Evolutionary conservation across 306 rosid genomes (phyloP).

Genomic region (Dalbergia oliveri): DNA sequence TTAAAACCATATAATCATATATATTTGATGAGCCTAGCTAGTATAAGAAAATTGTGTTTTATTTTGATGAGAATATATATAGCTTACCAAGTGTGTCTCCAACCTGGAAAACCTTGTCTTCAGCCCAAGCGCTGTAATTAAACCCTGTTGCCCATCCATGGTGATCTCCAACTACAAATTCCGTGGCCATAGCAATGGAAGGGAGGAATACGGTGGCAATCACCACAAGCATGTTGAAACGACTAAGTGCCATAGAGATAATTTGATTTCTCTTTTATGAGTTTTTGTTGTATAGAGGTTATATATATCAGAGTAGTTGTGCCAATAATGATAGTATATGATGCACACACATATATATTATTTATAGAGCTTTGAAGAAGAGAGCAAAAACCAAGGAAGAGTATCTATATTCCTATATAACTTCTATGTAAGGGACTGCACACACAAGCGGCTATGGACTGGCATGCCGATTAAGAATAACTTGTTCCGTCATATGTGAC

Average conservation of each 20-base stretch:
- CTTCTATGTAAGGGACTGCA: not conserved
- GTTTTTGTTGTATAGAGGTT: not conserved
- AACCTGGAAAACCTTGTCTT: slow-evolving; percentile 20
- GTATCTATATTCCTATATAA: not conserved
- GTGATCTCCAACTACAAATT: slow-evolving; percentile 32
- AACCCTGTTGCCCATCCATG: slow-evolving; percentile 5
- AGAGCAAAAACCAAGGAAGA: not conserved
- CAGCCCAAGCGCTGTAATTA: slow-evolving; percentile 40
- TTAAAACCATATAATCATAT: no score
- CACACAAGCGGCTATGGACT: slow-evolving; percentile 4
- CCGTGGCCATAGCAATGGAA: slow-evolving; percentile 8
- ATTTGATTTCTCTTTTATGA: not conserved
- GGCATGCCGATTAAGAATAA: slow-evolving; percentile 25
- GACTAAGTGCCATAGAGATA: slow-evolving; percentile 4
- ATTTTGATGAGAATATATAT: not conserved
- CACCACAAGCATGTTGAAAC: not conserved
- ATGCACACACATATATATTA: not conserved
- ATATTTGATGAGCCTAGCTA: not conserved
- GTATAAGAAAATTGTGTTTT: no score
- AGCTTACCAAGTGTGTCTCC: slow-evolving; percentile 36
- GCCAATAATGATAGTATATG: no score
- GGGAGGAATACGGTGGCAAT: not conserved
- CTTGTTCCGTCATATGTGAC: not conserved
- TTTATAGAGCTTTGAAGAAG: slow-evolving; percentile 17
- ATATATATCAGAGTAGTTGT: no score